A percentile compares a stretch with the other conserved stretches of the same genome.
phyloP scores from a whole-genome alignment of 164 flowering plant genomes.

The Euptelea pleiosperma region DNA sequence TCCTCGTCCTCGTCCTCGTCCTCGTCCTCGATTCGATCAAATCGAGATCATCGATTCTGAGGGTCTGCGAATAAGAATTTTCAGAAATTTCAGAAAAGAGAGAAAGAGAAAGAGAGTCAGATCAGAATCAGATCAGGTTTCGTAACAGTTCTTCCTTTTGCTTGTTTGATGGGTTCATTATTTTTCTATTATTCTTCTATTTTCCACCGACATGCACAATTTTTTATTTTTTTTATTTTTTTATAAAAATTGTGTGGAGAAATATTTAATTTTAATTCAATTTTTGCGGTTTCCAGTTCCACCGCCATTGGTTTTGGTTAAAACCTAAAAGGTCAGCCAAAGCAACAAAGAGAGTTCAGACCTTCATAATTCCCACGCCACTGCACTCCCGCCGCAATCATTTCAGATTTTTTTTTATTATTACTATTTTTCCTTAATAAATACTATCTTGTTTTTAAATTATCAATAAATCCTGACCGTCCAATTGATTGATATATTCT shows the following conservation, averaged over 20 bases:
- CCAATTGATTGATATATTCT: no score
- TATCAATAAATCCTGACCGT: no score
- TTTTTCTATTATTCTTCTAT: background rate
- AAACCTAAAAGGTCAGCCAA: background rate
- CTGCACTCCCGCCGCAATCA: constrained; percentile 25
- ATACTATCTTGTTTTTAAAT: no score
- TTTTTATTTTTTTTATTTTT: background rate
- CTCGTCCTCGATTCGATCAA: constrained; percentile 6
- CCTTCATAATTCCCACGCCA: constrained; percentile 11
- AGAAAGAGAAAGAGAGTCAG: background rate
- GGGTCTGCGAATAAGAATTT: constrained; percentile 13
- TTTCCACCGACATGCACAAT: constrained; percentile 17
- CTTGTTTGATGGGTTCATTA: background rate
- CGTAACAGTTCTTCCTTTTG: background rate
- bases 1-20: constrained; percentile 1
- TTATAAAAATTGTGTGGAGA: background rate
- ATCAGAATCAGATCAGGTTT: constrained; percentile 5
- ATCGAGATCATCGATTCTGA: background rate
- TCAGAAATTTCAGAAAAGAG: constrained; percentile 10
- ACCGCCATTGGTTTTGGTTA: constrained; percentile 12
- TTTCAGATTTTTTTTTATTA: constrained; percentile 8
- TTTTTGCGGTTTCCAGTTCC: constrained; percentile 11
- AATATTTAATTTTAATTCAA: background rate
- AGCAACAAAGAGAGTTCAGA: background rate
- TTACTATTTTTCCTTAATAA: no score